Evolutionary conservation across 139 green algal species (phyloP), one percentile per base, ranked within the genome.

Genomic region (Bryopsis sp.): DNA sequence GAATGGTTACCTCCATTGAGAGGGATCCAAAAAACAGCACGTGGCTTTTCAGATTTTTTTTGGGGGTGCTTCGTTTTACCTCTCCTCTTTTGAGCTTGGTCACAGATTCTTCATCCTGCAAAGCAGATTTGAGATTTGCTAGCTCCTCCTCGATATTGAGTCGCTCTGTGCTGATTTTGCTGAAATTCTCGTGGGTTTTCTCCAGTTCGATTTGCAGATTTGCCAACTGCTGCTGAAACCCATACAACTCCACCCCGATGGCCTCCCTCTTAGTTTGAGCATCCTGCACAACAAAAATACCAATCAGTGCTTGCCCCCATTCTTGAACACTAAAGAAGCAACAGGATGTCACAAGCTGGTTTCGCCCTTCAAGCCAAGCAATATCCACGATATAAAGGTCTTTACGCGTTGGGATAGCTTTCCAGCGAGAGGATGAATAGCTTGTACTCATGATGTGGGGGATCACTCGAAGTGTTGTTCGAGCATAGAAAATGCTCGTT

Each of bases 191-290:
- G 58, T 91, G 82, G 3, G 84, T 79, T 48, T 82, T 74, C 58
- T 94, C 90, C 67, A 96, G 78, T 2, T 68, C 43, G 71, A 89
- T 78, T 81, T 95, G 90, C 58, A 96, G 81, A 64, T 84, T 82
- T 8, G 88, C 89, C 31, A 96, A 79, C 47, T 89, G 84, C 76
- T 96, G 88, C 80, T 97, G 91, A 48, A 89, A 92, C 31, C 86
- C 87, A 72, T 95, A 96, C 11, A 97, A 83, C 83, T 93, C 86
- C 48, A 96, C 88, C 34, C 91, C 91, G 35, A 94, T 74, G 6
- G 79, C 81, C 69, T 95, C 86, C 0, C 90, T 78, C 58, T 84
- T 68, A 26, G 76, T 47, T 74, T 91, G 78, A 22, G 76, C 79
- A 32, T 80, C 68, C 78, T 84, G n/a, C n/a, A n/a, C n/a, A n/a